A percentile compares a stretch with the other conserved stretches of the same genome.
Conservation (phyloP, 345 rosid species). For the Gossypioides kirkii region DNA sequence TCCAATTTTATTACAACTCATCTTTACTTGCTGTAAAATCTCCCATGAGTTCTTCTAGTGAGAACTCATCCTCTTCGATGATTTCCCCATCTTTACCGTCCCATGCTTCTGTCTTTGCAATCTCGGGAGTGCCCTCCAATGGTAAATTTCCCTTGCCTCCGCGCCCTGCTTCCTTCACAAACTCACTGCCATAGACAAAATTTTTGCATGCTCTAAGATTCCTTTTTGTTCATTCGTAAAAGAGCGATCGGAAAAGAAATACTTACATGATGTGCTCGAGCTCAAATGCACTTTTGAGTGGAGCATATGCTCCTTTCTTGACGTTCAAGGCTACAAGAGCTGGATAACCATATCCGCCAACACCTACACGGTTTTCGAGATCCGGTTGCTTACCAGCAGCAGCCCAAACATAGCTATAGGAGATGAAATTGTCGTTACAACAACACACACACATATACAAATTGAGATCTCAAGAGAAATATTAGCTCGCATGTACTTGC, state of each 20-base stretch:
- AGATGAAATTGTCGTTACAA: not conserved
- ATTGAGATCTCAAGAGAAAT: not conserved
- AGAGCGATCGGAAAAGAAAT: not conserved
- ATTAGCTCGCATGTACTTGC: constrained; percentile 29
- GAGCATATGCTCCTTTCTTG: constrained; percentile 93
- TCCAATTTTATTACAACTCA: constrained; percentile 37
- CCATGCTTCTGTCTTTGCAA: constrained; percentile 74
- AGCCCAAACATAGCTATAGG: constrained; percentile 81
- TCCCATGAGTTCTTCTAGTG: constrained; percentile 91
- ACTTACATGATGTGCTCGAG: constrained; percentile 76
- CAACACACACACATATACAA: not conserved
- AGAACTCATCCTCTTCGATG: constrained; percentile 83
- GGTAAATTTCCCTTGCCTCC: constrained; percentile 98
- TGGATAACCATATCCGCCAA: constrained; percentile 97
- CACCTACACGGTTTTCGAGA: constrained; percentile 73
- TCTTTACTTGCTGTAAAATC: constrained; percentile 48
- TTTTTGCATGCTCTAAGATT: not conserved
- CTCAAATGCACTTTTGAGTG: constrained; percentile 93
- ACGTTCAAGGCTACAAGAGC: constrained; percentile 91
- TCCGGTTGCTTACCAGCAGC: constrained; percentile 92
- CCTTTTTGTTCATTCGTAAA: constrained; percentile 5
- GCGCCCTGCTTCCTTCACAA: constrained; percentile 77
- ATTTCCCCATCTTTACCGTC: constrained; percentile 86
- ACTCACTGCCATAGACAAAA: constrained; percentile 49
- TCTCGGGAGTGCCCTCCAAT: constrained; percentile 49